Evolutionary conservation across 495 filamentous ascomycete species (phyloP), one percentile per base, ranked within the genome.

Genomic region (Lophiostoma macrostomum): DNA sequence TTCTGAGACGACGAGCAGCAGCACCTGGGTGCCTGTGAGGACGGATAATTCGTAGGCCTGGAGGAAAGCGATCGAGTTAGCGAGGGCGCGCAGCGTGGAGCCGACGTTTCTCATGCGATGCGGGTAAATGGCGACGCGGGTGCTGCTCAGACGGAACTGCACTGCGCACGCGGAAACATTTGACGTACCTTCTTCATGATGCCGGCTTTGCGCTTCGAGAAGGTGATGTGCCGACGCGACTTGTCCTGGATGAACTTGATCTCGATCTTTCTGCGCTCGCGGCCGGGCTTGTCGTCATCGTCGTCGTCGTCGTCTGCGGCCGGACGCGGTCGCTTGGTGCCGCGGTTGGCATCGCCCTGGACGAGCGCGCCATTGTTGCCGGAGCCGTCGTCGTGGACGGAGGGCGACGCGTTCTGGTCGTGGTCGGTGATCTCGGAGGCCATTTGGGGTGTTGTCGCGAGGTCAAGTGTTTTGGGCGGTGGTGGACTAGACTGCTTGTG

Each of bases 231-330:
- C 50, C 93, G 87, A 76, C 93, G 90, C 75, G 93, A 97, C 79
- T 99, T 99, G 76, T 99, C 93, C 73, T 91, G 90, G 69, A 99
- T 99, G 74, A 99, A 99, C 80, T 99, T 99, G 76, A 99, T 99
- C 76, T 99, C 93, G 65, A 99, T 99, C 84, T 99, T 99, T 71
- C 93, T 81, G 66, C 93, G 84, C 81, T 99, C 93, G 77, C 93
- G 94, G 67, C 90, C 89, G 49, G 88, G 88, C 85, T 96, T 96
- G 68, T 95, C 91, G 66, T 96, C 91, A 64, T 97, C 93, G 58
- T 99, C 93, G 64, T 99, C 93, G 56, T 98, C 94, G 69, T 99
- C 93, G 69, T 98, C 94, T 46, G 63, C 64, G 63, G 82, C 81
- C 60, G 89, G 83, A 69, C 93, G 90, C 72, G 79, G 80, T 66